Base-by-base conservation (phyloP, 2,329 filamentous ascomycete genomes). In the Penicillium capsulatum region DNA sequence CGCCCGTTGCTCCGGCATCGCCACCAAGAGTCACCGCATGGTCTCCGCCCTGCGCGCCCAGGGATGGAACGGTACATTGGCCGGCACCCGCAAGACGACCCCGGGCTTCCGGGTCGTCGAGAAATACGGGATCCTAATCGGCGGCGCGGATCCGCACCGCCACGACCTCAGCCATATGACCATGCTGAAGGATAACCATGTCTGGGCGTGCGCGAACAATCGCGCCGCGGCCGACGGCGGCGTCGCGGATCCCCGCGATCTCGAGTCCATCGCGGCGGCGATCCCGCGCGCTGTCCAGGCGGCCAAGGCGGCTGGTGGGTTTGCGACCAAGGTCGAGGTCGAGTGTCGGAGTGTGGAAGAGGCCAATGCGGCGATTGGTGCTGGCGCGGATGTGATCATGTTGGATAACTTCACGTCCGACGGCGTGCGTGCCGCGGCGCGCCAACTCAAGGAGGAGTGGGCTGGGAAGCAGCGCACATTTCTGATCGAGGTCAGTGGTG, bases 141-240 rank as follows among this genome's bases (percentile, higher is more conserved):
- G 91, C 40, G 92, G 92, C 8, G 90, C 88, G 11, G 92, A 98
- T 67, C 80, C 83, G 2, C 92, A 98, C 66, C 76, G 92, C 20
- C 87, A 95, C 68, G 92, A 98, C 64, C 73, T 98, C 40, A 86
- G 81, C 63, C 79, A 83, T 50, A 97, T 98, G 92, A 90, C 90
- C 40, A 98, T 98, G 92, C 76, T 98, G 50, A 98, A 98, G 72
- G 92, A 98, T 68, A 98, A 98, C 68, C 92, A 98, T 68, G 84
- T 98, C 41, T 96, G 91, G 84, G 88, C 87, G 47, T 83, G 85
- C 38, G 84, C 84, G 34, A 64, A 68, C 38, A 67, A 68, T 43
- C 41, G 53, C 4, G 50, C 56, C 5, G 54, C 53, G 8, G 45
- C 36, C 2, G 50, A 54, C 29, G 53, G 50, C 0, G 47, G 51